Base-by-base conservation (phyloP, 2,329 filamentous ascomycete genomes). In the Triangularia setosa region DNA sequence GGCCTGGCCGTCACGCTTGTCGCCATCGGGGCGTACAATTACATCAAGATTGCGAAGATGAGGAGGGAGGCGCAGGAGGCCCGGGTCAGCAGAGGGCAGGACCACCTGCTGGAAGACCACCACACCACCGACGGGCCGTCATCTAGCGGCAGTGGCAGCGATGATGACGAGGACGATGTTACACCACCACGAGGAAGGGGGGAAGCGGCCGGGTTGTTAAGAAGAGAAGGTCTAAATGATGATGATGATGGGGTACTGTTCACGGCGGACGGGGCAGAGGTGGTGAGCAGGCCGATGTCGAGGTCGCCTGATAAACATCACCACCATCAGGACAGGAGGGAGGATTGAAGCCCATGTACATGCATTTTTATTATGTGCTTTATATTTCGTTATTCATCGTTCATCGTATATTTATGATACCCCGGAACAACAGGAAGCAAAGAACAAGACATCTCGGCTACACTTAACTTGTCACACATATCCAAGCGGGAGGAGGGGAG, bases 31-130 rank as follows among this genome's bases (percentile, higher is more conserved):
- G 87, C 88, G 14, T 99, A 99, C 78, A 99, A 99, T 74, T 97
- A 91, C 74, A 88, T 98, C 76, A 98, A 99, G 76, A 92, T 98
- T 68, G 83, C 81, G 58, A 92, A 91, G 77, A 97, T 99, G 95
- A 85, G 91, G 56, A 79, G 84, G 62, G 91, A 97, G 12, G 92
- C 93, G 1, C 81, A 81, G 71, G 73, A 76, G 33, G 79, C n/a
- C n/a, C n/a, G 82, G 27, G 82, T 81, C 1, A 83, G 85, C 60
- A 74, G 74, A 8, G 76, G 73, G 28, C 79, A 79, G 63, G 71
- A 75, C 64, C 75, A 75, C 73, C 52, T 55, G 57, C 61, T 30
- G 33, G 44, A 44, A 27, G 33, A 27, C 62, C 30, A 33, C 6
- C n/a, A 48, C 6, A 18, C 11, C 40, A 53, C 53, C 48, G 67